Base-by-base conservation (phyloP, 345 rosid genomes). In the Lepidium africanum region DNA sequence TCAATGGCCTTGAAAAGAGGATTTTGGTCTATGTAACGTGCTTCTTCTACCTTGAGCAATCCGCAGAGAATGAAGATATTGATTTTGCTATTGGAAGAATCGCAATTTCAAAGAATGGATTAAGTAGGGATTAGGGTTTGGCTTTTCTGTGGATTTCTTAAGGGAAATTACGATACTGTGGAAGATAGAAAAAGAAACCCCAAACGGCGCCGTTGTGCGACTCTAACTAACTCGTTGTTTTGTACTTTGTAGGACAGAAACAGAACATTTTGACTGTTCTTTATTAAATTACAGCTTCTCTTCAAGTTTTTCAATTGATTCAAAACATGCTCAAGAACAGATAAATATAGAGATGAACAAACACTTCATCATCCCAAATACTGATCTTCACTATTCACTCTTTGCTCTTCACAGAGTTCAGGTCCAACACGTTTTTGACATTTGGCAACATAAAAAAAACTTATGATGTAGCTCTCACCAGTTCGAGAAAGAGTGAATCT, bases 311-410 rank as follows among this genome's bases (percentile, higher is more conserved):
- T 27, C 32, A 4, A 6, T 27, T 27, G 32, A 27, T 27, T 27
- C 27, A 25, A 51, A 51, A 70, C 45, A 61, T 38, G 41, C 46
- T 70, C 53, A 56, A 43, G 47, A 46, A 67, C 71, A 27, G 21
- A 25, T 36, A 10, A 16, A 52, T 35, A 13, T 39, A 69, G 17
- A 50, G 30, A 40, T 59, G 10, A 11, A 13, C 1, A n/a, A 11
- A 13, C 1, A n/a, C 47, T 21, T 33, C 38, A 19, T 60, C 54
- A 42, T 36, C 32, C 13, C 1, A 23, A 53, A 12, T 40, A 59
- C 17, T 42, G 46, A 33, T 41, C 62, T 52, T 42, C 46, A 35
- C n/a, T 50, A 11, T 27, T 32, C 35, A 40, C 51, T 49, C 40
- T 60, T 43, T 19, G 41, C n/a, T 45, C 53, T 33, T 56, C 2